phyloP scores from a whole-genome alignment of 331 rosid species.

The Erythrophleum ivorense region DNA sequence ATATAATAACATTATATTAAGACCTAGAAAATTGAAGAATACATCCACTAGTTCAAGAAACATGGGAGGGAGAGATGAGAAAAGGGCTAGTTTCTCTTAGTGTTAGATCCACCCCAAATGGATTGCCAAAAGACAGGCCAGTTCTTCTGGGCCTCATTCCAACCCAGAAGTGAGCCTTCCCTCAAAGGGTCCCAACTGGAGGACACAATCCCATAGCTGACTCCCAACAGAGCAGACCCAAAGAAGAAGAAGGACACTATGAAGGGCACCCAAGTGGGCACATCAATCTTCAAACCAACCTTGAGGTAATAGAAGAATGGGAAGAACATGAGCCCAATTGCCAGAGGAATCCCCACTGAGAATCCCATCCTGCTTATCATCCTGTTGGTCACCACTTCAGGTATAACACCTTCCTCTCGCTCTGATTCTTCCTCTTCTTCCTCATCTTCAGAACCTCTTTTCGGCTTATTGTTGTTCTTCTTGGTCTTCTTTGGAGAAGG shows the following conservation, averaged over 20 bases:
- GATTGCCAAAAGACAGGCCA: conserved; percentile 79
- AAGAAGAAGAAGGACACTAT: conserved; percentile 75
- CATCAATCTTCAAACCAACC: conserved; percentile 82
- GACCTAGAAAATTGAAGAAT: too few relatives aligned
- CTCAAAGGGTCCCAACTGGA: conserved; percentile 93
- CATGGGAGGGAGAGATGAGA: not conserved
- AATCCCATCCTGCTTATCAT: conserved; percentile 85
- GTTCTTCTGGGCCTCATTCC: conserved; percentile 72
- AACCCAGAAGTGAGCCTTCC: conserved; percentile 74
- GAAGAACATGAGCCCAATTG: conserved; percentile 77
- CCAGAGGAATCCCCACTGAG: conserved; percentile 78
- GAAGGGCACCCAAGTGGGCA: conserved; percentile 93
- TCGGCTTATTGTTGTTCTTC: conserved; percentile 45
- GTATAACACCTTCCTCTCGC: conserved; percentile 68
- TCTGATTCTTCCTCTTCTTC: conserved; percentile 48
- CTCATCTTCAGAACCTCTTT: not conserved
- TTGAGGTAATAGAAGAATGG: conserved; percentile 85
- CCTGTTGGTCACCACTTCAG: conserved; percentile 90
- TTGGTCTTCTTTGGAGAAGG: conserved; percentile 59
- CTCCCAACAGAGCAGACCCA: conserved; percentile 72
- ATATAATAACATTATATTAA: too few relatives aligned
- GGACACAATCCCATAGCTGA: conserved; percentile 96
- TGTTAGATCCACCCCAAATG: conserved; percentile 52
- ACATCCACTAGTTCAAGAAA: not conserved
- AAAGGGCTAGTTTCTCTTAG: conserved; percentile 37